phyloP scores from a whole-genome alignment of 2,329 filamentous ascomycete genomes.

The Talaromyces pinophilus region DNA sequence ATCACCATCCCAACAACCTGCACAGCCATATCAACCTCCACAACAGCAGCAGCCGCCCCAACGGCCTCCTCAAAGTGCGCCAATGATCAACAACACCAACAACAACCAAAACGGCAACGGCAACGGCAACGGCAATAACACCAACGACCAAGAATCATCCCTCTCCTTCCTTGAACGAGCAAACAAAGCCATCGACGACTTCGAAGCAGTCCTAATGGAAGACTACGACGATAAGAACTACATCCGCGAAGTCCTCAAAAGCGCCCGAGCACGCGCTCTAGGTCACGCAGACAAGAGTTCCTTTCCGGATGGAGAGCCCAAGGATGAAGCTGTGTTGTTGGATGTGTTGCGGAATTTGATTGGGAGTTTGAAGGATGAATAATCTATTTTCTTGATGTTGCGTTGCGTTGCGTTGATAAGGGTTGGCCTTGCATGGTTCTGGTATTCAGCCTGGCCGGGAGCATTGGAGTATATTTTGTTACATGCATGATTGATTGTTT shows the following conservation, averaged over 20 bases:
- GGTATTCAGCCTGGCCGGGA: neutral
- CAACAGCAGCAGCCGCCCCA: conserved; percentile 12
- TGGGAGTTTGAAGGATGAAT: conserved; percentile 39
- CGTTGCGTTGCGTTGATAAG: neutral
- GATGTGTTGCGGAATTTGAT: conserved; percentile 44
- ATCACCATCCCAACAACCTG: conserved; percentile 16
- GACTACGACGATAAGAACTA: conserved; percentile 50
- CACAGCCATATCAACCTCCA: conserved; percentile 17
- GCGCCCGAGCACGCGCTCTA: conserved; percentile 44
- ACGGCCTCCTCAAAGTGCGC: neutral
- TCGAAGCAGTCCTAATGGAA: conserved; percentile 48
- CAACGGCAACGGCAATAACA: conserved; percentile 30
- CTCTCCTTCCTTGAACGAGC: conserved; percentile 44
- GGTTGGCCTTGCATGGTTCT: neutral
- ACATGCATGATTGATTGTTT: neutral
- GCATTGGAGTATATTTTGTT: conserved; percentile 6
- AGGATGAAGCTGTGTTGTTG: conserved; percentile 47
- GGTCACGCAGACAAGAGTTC: conserved; percentile 45
- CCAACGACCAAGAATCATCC: conserved; percentile 30
- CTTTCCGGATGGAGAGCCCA: conserved; percentile 47
- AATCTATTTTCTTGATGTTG: neutral
- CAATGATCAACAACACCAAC: conserved; percentile 18
- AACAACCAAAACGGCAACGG: conserved; percentile 19
- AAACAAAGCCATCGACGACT: conserved; percentile 48
- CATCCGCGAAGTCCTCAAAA: conserved; percentile 47